Evolutionary conservation across 345 rosid genomes (phyloP), one percentile per base, ranked within the genome.

Genomic region (Melastoma malabathricum): DNA sequence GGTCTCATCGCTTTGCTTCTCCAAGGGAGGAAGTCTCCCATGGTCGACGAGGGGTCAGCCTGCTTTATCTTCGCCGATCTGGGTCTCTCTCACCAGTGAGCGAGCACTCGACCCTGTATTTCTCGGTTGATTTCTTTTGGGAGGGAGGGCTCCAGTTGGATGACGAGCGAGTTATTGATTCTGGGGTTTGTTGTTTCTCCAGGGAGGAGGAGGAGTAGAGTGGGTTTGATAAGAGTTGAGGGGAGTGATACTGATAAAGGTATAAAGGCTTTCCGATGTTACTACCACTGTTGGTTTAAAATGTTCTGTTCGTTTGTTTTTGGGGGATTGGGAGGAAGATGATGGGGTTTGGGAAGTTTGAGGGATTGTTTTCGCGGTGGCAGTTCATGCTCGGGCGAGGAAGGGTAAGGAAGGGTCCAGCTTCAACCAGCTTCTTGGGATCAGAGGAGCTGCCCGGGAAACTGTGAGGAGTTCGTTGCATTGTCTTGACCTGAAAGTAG

Each of bases 351-450:
- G 23, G 47, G 25, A 44, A 56, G 15, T 34, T 7, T 22, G 17
- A 18, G 47, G 22, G 19, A 1, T 13, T 34, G 27, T 54, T 55
- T 47, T 27, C 19, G 34, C 6, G 23, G 20, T 55, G 53, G 54
- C 72, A 83, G 96, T 55, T 50, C 69, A 84, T 70, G 68, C 92
- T 22, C 73, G 63, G 75, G 70, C 73, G 14, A 88, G 96, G 13
- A 89, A 89, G 1, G 81, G 75, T 3, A 59, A 55, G 22, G 66
- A 54, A 48, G 98, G 98, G 55, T 90, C 98, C 6, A 80, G 80
- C 69, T 63, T 90, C 69, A 86, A 90, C 63, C 98, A 90, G 69
- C 89, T 90, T 70, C 94, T 90, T 23, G 96, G 98, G 39, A 90
- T 90, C 68, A 90, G 80, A 76, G 98, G 98, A 66, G 98, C 98